These are phyloP conservation scores for Picea glauca DNA, from an alignment of 75 land plant genomes.

Conservation along the genomic window DNA sequence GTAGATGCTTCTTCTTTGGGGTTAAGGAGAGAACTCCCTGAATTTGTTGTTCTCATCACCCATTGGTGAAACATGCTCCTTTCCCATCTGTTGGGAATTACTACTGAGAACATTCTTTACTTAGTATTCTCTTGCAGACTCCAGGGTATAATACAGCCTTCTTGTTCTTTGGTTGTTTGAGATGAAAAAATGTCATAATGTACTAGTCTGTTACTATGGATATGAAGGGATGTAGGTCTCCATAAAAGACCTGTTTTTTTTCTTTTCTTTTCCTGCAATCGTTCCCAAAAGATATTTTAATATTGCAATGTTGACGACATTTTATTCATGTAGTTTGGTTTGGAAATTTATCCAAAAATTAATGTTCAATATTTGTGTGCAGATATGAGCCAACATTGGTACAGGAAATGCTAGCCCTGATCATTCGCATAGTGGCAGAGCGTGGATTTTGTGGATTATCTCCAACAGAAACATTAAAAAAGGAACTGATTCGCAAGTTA, in stretches of 20 bases:
- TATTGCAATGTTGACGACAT: too few species aligned
- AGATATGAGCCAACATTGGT: constrained; percentile 83
- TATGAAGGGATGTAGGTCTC: not conserved
- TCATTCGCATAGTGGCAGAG: constrained; percentile 79
- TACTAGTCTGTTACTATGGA: not conserved
- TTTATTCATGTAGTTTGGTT: not conserved
- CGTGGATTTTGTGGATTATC: constrained; percentile 84
- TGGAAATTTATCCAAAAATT: constrained; percentile 5
- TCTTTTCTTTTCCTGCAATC: not conserved
- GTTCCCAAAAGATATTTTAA: too few species aligned
- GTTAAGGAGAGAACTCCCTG: not conserved
- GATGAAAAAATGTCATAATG: not conserved
- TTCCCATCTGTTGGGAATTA: not conserved
- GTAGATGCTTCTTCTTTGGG: not conserved
- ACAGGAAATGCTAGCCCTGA: constrained; percentile 76
- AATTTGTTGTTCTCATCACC: too few species aligned
- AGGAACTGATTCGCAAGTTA: constrained; percentile 78
- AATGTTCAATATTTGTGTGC: constrained; percentile 22
- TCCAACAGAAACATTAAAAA: constrained; percentile 49
- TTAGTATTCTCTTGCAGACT: too few species aligned
- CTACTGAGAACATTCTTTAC: too few species aligned
- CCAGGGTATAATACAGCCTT: not conserved
- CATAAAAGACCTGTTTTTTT: not conserved
- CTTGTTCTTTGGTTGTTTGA: not conserved
- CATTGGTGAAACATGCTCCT: not conserved